Evolutionary conservation across 176 grass and related monocot genomes (phyloP), one percentile per base, ranked within the genome.

Genomic region (Panicum miliaceum): DNA sequence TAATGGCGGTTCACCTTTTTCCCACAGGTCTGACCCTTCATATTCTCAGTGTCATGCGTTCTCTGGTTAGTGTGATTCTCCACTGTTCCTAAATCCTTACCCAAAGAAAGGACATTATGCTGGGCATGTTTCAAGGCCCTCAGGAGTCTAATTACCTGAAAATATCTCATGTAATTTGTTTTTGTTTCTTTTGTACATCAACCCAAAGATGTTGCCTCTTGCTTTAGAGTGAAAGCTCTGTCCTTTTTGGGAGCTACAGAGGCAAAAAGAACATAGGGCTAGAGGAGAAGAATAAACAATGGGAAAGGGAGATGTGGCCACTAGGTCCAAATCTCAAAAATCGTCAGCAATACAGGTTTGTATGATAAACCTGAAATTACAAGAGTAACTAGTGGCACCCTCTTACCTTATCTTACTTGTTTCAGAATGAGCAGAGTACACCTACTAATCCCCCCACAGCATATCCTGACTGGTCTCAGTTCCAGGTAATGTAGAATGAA

Each of bases 381-480:
- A 36, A 54, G n/a, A 73, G 25, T 75, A 80, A 75, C 41, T 78
- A 66, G 10, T 51, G 68, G 23, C 60, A 43, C 59, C 23, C 32
- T 80, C 82, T 88, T 88, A 88, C 48, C 48, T 66, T 74, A 48
- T 82, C 85, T 85, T 32, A 32, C 29, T 32, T 84, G n/a, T 88
- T 88, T 82, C 86, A 85, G 82, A 85, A 73, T 71, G 90, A 91
- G 72, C 90, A 88, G 37, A 59, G 75, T 52, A 83, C 90, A 51
- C 86, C 86, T 73, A 85, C 78, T 82, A 88, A 85, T 82, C 90
- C 82, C 43, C 86, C 82, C 80, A 78, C 78, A 52, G 90, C 78
- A 85, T 91, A 91, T 73, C 86, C 90, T 82, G 90, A 91, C 36
- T 91, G 90, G 90, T 88, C 90, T 71, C 82, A 84, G 48, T 88